Conservation (phyloP, 768 basidiomycete genomes). For the Galerina sulciceps region DNA sequence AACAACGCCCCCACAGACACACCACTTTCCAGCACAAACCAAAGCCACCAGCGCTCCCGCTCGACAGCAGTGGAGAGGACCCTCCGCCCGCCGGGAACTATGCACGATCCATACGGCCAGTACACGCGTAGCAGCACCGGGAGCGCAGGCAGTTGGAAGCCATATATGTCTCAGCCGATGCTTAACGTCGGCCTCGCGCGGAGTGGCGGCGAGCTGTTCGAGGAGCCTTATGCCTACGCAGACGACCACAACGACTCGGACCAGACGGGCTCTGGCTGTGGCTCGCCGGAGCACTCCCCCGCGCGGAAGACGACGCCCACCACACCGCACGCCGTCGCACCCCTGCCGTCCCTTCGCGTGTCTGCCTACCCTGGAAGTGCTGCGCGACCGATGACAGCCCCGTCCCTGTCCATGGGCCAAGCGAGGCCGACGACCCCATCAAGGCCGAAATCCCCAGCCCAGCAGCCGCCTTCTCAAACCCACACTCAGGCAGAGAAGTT, state of each 20-base stretch:
- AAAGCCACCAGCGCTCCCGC: not conserved
- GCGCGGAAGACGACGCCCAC: not conserved
- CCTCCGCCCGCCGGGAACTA: not conserved
- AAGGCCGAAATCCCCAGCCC: not conserved
- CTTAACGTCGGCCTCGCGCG: conserved; percentile 26
- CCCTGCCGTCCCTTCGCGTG: not conserved
- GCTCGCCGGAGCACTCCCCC: not conserved
- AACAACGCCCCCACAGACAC: not conserved
- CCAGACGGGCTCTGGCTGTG: not conserved
- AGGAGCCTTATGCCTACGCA: not conserved
- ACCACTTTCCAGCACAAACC: too few species aligned
- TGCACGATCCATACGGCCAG: conserved; percentile 17
- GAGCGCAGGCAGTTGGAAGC: conserved; percentile 30
- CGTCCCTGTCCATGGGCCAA: not conserved
- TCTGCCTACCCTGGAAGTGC: not conserved
- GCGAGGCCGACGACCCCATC: not conserved
- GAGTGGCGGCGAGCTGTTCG: not conserved
- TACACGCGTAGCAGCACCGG: conserved; percentile 8
- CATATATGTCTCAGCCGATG: conserved; percentile 51
- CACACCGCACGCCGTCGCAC: not conserved
- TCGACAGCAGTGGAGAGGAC: not conserved
- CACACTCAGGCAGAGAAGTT: not conserved
- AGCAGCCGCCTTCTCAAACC: not conserved
- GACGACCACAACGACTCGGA: not conserved
- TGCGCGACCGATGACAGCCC: not conserved